A percentile compares a stretch with the other conserved stretches of the same genome.
phyloP scores from a whole-genome alignment of 2,329 filamentous ascomycete genomes.

The Cyanodermella asteris region DNA sequence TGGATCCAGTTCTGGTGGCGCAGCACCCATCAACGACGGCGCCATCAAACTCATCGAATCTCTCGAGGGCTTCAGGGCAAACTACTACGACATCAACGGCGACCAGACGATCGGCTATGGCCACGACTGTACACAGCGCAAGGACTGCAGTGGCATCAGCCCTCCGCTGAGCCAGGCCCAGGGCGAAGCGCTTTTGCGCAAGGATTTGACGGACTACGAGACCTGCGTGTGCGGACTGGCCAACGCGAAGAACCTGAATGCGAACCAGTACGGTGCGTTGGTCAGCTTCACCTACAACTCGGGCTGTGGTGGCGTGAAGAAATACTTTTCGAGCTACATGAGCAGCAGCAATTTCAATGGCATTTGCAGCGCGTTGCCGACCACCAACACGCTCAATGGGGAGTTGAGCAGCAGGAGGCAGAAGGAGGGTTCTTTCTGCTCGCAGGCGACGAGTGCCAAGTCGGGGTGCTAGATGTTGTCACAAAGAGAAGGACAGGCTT shows the following conservation, averaged over 20 bases:
- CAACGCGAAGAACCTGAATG: slow-evolving; percentile 16
- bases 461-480: too few species aligned
- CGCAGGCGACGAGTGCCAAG: too few species aligned
- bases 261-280: slow-evolving; percentile 31
- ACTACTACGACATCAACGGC: slow-evolving; percentile 2
- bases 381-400: too few species aligned
- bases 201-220: slow-evolving; percentile 10
- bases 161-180: slow-evolving; percentile 16
- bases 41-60: slow-evolving; percentile 1
- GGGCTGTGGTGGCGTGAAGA: slow-evolving; percentile 24
- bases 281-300: slow-evolving; percentile 31
- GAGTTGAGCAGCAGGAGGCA: too few species aligned
- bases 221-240: slow-evolving; percentile 14
- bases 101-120: slow-evolving; percentile 4
- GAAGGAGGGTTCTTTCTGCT: too few species aligned
- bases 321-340: slow-evolving; percentile 19
- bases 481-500: too few species aligned
- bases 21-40: too few species aligned
- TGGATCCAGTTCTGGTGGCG: too few species aligned
- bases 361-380: too few species aligned
- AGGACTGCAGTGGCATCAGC: slow-evolving; percentile 2
- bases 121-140: slow-evolving; percentile 1
- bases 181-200: slow-evolving; percentile 5
- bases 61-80: slow-evolving; percentile 1
- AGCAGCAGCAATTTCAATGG: too few species aligned